Evolutionary conservation across 2,329 filamentous ascomycete genomes (phyloP).

Genomic region (Aspergillus intermedius): DNA sequence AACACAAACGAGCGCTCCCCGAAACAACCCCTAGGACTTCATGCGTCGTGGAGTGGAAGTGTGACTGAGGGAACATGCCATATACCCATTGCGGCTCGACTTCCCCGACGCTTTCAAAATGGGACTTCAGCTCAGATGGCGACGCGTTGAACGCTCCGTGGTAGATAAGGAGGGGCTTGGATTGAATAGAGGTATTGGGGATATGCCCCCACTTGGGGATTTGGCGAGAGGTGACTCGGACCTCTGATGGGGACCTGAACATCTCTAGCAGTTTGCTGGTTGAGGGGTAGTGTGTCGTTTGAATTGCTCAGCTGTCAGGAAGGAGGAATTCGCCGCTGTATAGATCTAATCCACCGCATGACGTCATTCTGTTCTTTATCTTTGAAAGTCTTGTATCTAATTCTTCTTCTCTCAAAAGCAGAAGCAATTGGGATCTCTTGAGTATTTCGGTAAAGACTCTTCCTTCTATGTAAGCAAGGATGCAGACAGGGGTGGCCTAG

Average conservation of each 20-base stretch:
- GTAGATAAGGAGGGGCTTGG: conserved; percentile 61
- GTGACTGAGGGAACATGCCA: conserved; percentile 60
- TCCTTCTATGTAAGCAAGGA: too few relatives aligned
- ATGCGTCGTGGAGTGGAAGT: conserved; percentile 63
- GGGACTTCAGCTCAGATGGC: conserved; percentile 49
- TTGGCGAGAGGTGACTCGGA: conserved; percentile 52
- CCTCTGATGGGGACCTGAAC: conserved; percentile 42
- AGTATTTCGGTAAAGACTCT: too few relatives aligned
- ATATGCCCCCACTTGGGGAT: conserved; percentile 53
- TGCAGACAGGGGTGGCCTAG: too few relatives aligned
- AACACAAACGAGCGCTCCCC: conserved; percentile 57
- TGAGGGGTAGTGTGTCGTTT: too few relatives aligned
- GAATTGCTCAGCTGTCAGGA: not conserved
- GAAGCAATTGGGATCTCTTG: too few relatives aligned
- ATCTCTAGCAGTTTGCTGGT: not conserved
- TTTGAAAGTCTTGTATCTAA: too few relatives aligned
- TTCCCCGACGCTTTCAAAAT: conserved; percentile 48
- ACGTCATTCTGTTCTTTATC: conserved; percentile 3
- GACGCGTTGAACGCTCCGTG: conserved; percentile 50
- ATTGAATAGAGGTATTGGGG: conserved; percentile 60
- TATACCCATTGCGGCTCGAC: conserved; percentile 62
- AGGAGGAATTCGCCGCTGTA: not conserved
- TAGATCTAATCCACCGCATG: conserved; percentile 3
- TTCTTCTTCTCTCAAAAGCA: too few relatives aligned
- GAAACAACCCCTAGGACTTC: conserved; percentile 57